These are phyloP conservation scores for Neurospora sp. DNA, from an alignment of 495 filamentous ascomycete species.

Conservation along the genomic window DNA sequence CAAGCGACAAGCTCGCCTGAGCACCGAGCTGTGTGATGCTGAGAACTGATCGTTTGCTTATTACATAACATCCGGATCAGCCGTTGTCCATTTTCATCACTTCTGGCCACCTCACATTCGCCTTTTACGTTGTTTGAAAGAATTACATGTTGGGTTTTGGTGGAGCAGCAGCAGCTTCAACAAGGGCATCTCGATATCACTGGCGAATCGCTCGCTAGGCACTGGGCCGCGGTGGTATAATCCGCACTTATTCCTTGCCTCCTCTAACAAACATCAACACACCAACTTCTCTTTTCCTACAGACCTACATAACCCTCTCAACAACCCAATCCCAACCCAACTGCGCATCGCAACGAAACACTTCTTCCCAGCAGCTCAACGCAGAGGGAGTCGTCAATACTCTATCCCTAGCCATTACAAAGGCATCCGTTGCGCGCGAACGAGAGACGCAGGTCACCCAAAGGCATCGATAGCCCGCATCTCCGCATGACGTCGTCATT, in stretches of 20 bases:
- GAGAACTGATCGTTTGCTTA: neutral
- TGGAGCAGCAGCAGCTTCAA: neutral
- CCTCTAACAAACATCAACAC: neutral
- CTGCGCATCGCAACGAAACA: neutral
- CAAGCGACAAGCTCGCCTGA: neutral
- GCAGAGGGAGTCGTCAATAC: neutral
- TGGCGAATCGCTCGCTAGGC: neutral
- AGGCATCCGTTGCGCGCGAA: neutral
- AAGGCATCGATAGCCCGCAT: conserved; percentile 4
- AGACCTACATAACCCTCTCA: neutral
- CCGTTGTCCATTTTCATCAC: neutral
- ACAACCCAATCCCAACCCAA: neutral
- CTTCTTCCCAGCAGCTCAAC: neutral
- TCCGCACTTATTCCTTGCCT: neutral
- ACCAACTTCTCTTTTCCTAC: neutral
- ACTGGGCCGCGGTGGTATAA: neutral
- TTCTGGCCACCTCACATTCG: neutral
- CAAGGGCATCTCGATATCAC: neutral
- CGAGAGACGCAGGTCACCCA: conserved; percentile 6
- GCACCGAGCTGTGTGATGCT: neutral
- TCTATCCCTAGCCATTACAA: neutral
- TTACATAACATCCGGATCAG: neutral
- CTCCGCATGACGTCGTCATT: conserved; percentile 29
- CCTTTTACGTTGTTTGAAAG: neutral
- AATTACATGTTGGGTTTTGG: neutral